Conservation (phyloP, 768 basidiomycete species). For the Podaxis pistillaris region DNA sequence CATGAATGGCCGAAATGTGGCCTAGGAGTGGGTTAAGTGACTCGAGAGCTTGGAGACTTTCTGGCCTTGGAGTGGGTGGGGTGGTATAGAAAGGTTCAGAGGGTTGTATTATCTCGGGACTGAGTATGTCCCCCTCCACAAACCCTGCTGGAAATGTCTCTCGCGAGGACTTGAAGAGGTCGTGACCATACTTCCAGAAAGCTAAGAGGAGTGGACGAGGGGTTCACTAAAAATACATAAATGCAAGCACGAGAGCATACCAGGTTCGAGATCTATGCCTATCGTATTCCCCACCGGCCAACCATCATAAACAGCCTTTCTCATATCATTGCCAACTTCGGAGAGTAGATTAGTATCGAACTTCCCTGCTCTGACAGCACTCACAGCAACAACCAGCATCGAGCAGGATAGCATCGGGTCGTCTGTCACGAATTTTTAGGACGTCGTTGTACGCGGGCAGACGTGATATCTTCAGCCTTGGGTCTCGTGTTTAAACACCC, state of each 20-base stretch:
- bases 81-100: conserved; percentile 20
- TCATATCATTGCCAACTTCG: conserved; percentile 38
- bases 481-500: background rate
- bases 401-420: conserved; percentile 32
- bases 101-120: conserved; percentile 39
- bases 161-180: conserved; percentile 52
- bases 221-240: background rate
- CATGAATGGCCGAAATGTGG: conserved; percentile 46
- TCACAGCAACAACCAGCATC: conserved; percentile 45
- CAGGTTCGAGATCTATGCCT: conserved; percentile 34
- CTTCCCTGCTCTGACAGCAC: conserved; percentile 8
- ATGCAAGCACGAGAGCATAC: conserved; percentile 17
- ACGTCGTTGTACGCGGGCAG: conserved; percentile 32
- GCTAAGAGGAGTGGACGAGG: conserved; percentile 26
- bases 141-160: conserved; percentile 54
- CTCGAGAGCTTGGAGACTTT: conserved; percentile 9
- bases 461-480: conserved; percentile 31
- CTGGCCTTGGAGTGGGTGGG: background rate
- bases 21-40: conserved; percentile 35
- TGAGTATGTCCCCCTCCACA: conserved; percentile 53
- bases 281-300: conserved; percentile 35
- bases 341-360: background rate
- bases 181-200: conserved; percentile 62
- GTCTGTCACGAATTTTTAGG: conserved; percentile 23
- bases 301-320: conserved; percentile 38